Evolutionary conservation across 2,329 filamentous ascomycete species (phyloP).

Genomic region (Trichophyton simii): DNA sequence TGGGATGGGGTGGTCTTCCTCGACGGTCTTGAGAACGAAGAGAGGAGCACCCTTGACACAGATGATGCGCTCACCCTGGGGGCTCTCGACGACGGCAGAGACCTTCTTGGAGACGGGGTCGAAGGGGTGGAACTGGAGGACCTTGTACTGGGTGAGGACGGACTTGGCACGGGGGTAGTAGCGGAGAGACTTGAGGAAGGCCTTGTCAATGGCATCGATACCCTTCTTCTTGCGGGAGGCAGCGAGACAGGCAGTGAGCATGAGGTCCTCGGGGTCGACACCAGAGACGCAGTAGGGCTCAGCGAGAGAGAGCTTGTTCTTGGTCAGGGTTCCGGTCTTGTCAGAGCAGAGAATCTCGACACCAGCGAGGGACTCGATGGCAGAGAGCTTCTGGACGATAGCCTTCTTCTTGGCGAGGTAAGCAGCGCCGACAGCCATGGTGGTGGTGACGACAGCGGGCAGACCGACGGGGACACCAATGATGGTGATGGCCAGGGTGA

Average conservation of each 20-base stretch:
- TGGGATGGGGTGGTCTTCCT: slow-evolving; percentile 69
- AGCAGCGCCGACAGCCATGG: slow-evolving; percentile 85
- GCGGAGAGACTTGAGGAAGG: slow-evolving; percentile 74
- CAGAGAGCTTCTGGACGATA: slow-evolving; percentile 83
- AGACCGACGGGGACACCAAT: slow-evolving; percentile 89
- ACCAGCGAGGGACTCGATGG: slow-evolving; percentile 83
- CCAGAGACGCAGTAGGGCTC: slow-evolving; percentile 75
- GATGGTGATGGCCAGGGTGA: slow-evolving; percentile 79
- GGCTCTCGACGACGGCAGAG: slow-evolving; percentile 67
- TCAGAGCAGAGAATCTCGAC: slow-evolving; percentile 90
- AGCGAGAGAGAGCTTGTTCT: slow-evolving; percentile 81
- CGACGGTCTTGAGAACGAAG: slow-evolving; percentile 74
- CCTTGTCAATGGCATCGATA: slow-evolving; percentile 90
- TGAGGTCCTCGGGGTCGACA: slow-evolving; percentile 75
- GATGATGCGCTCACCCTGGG: slow-evolving; percentile 68
- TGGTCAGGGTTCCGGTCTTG: slow-evolving; percentile 87
- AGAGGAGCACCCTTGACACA: slow-evolving; percentile 88
- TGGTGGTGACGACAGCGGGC: slow-evolving; percentile 83
- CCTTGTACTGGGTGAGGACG: slow-evolving; percentile 70
- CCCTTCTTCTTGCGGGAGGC: slow-evolving; percentile 91
- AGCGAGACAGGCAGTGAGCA: slow-evolving; percentile 82
- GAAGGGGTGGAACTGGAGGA: slow-evolving; percentile 75
- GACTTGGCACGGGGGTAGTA: slow-evolving; percentile 73
- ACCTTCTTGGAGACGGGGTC: slow-evolving; percentile 93
- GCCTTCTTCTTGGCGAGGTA: slow-evolving; percentile 88